phyloP scores from a whole-genome alignment of 495 filamentous ascomycete species.

The Hyaloscypha variabilis region DNA sequence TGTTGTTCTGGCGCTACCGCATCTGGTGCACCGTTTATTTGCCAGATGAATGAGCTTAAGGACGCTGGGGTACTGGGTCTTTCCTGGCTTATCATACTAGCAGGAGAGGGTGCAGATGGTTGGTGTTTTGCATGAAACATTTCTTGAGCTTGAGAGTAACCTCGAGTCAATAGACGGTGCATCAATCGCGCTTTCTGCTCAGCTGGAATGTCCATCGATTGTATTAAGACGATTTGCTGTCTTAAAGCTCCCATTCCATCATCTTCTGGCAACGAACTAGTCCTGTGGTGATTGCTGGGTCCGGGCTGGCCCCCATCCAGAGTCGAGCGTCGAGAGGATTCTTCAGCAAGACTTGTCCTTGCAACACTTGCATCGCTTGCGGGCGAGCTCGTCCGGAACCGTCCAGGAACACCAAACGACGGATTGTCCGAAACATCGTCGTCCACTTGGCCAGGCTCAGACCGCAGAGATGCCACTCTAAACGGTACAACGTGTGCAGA shows the following conservation, averaged over 20 bases:
- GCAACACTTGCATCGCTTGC: conserved; percentile 17
- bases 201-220: conserved; percentile 62
- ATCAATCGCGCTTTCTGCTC: conserved; percentile 81
- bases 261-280: conserved; percentile 72
- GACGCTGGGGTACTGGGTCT: conserved; percentile 40
- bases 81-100: conserved; percentile 41
- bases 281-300: conserved; percentile 29
- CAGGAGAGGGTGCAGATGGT: conserved; percentile 36
- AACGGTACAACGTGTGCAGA: conserved; percentile 8
- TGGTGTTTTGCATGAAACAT: conserved; percentile 37
- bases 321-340: conserved; percentile 26
- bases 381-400: conserved; percentile 24
- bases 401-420: conserved; percentile 27
- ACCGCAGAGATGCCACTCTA: conserved; percentile 16
- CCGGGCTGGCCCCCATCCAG: conserved; percentile 9
- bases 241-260: conserved; percentile 86
- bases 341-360: conserved; percentile 30
- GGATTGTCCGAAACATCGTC: conserved; percentile 31
- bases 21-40: conserved; percentile 36
- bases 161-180: conserved; percentile 80
- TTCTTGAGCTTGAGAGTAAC: conserved; percentile 58
- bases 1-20: conserved; percentile 40
- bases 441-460: conserved; percentile 20
- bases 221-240: conserved; percentile 76
- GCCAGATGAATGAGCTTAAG: conserved; percentile 36